These are phyloP conservation scores for Peterozyma xylosa DNA, from an alignment of 805 yeast species.

Conservation along the genomic window DNA sequence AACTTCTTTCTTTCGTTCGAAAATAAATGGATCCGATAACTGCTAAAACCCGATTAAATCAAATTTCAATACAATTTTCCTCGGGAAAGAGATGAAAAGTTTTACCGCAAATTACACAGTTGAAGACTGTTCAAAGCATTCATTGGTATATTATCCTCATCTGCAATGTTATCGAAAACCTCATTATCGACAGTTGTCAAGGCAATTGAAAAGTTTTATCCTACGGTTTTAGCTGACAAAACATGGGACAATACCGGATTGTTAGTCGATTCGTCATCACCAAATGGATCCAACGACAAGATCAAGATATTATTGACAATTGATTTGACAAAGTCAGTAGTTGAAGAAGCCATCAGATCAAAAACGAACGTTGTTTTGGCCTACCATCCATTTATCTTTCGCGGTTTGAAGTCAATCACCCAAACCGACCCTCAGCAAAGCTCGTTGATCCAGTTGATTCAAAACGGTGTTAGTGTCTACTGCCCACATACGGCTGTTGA, in stretches of 20 bases:
- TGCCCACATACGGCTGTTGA: constrained; percentile 96
- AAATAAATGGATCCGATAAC: no score
- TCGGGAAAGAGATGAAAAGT: no score
- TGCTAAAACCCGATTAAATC: no score
- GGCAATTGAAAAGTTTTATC: constrained; percentile 69
- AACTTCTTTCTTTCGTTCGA: no score
- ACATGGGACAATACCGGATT: constrained; percentile 97
- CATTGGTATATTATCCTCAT: neutral
- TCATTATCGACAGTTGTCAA: constrained; percentile 37
- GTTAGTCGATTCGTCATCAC: constrained; percentile 57
- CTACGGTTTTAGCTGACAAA: constrained; percentile 71
- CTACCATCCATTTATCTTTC: constrained; percentile 91
- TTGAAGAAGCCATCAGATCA: constrained; percentile 67
- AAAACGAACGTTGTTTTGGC: constrained; percentile 62
- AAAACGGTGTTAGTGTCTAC: constrained; percentile 79
- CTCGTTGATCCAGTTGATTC: constrained; percentile 65
- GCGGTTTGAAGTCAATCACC: constrained; percentile 72
- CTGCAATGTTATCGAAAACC: neutral
- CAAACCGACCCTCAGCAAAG: constrained; percentile 68
- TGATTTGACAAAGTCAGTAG: constrained; percentile 79
- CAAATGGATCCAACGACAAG: constrained; percentile 7
- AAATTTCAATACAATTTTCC: no score
- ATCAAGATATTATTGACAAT: constrained; percentile 57
- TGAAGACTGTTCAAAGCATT: no score
- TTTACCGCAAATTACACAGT: no score